Evolutionary conservation across 495 filamentous ascomycete genomes (phyloP), one percentile per base, ranked within the genome.

Genomic region (Daldinia caldariorum): DNA sequence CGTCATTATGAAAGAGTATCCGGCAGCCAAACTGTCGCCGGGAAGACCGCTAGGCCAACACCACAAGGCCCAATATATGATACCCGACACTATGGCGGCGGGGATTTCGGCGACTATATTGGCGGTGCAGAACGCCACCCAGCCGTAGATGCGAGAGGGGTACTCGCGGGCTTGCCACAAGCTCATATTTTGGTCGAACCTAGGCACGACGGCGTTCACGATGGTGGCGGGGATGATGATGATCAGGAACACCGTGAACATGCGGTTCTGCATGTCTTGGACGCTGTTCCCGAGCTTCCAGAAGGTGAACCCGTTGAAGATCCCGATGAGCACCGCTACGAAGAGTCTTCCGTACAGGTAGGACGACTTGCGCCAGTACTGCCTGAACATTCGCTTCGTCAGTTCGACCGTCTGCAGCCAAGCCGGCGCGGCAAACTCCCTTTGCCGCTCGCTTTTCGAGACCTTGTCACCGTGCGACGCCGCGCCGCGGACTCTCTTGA

Each of bases 271-370:
- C 81, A 97, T 88, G 67, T 91, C 90, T 37, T 85, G 81, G 3
- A 91, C 79, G 1, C 84, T 85, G 74, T 88, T 80, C 13, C 90
- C 89, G 7, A 94, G 83, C 71, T 89, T 83, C 81, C 86, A 95
- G 81, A 95, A 97, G 14, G 93, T 94, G 76, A 96, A 95, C n/a
- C 91, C 90, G 77, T 92, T 92, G 82, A 94, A 94, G 13, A 94
- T 37, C 76, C 81, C 96, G 13, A 78, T 54, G 18, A 82, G 62
- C 6, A 83, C 66, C 2, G 77, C 58, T 0, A 93, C 49, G 85
- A 90, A 61, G 87, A 83, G 65, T 63, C 87, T 85, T 3, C 89
- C 88, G 74, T 90, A 91, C 13, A 95, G 83, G 72, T 97, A 97
- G 0, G 84, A 82, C 0, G 92, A 91, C 26, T 88, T 89, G 26